Base-by-base conservation (phyloP, 192 early-diverging fungal genomes). In the Backusella australiensis region DNA sequence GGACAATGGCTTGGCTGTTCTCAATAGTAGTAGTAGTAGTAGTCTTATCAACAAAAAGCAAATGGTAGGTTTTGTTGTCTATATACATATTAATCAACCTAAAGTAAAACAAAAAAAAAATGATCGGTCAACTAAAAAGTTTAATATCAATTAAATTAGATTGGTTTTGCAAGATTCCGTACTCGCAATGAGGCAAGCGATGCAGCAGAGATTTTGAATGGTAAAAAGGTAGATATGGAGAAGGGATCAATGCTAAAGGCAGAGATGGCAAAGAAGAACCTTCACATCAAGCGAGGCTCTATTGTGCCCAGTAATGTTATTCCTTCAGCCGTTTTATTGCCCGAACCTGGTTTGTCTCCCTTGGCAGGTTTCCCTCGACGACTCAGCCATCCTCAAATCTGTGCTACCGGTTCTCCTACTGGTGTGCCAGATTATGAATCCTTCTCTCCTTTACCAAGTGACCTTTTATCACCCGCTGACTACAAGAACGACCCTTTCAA, bases 251-350 rank as follows among this genome's bases (percentile, higher is more conserved):
- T 94, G 34, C 88, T 99, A 36, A 99, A 99, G 83, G 98, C 97
- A 9, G 97, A 98, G 80, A 95, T 99, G 94, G 98, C 98, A 38
- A 98, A 97, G 82, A 99, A 98, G 89, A 98, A 99, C 80, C 87
- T 99, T 71, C 95, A 96, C 84, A 95, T 95, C 65, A 94, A 93
- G 74, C 89, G 96, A 63, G 94, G 92, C 6, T 80, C 74, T 29
- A 75, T 73, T 38, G 36, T 75, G 11, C n/a, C 76, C 9, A 35
- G n/a, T 12, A 41, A 32, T 9, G 6, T 69, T 4, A n/a, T 23
- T 12, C 35, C 34, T 23, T 46, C 41, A 44, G 42, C 39, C 44
- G 44, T 49, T 17, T 44, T 32, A 17, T 49, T 71, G 26, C 39
- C 39, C 41, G 70, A 71, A 11, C 70, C n/a, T 71, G 8, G 34